These are phyloP conservation scores for Lipomyces starkeyi DNA, from an alignment of 805 yeast species.

Conservation along the genomic window DNA sequence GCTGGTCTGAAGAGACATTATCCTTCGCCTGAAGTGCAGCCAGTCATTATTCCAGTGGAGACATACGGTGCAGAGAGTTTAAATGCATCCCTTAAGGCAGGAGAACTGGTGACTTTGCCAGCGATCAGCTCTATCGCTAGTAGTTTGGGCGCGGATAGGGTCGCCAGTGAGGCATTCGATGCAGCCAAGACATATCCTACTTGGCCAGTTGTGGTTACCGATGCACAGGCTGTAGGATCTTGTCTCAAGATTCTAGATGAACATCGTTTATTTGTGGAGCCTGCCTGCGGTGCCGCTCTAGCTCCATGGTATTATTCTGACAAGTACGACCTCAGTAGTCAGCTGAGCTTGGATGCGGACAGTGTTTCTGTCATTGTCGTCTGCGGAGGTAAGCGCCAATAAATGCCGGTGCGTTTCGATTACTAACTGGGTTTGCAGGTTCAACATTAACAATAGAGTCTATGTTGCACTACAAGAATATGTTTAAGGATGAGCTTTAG, in stretches of 20 bases:
- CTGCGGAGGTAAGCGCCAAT: slow-evolving; percentile 26
- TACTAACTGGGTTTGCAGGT: not conserved
- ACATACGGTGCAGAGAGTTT: slow-evolving; percentile 69
- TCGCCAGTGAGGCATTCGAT: slow-evolving; percentile 57
- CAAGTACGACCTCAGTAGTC: not conserved
- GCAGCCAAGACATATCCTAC: slow-evolving; percentile 53
- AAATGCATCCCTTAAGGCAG: slow-evolving; percentile 55
- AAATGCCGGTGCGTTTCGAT: not conserved
- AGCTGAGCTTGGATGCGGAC: slow-evolving; percentile 3
- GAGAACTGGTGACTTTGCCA: slow-evolving; percentile 52
- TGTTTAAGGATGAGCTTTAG: not conserved
- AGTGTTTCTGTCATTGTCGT: slow-evolving; percentile 26
- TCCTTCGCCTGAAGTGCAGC: slow-evolving; percentile 35
- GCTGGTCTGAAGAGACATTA: slow-evolving; percentile 72
- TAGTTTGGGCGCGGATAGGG: slow-evolving; percentile 66
- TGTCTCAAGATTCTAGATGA: slow-evolving; percentile 58
- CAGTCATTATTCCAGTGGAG: slow-evolving; percentile 58
- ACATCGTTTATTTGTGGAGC: slow-evolving; percentile 62
- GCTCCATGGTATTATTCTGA: slow-evolving; percentile 48
- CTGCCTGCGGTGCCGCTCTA: slow-evolving; percentile 76
- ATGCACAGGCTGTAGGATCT: slow-evolving; percentile 61
- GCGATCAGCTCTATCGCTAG: slow-evolving; percentile 62
- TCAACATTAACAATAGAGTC: slow-evolving; percentile 17
- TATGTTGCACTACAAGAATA: slow-evolving; percentile 2
- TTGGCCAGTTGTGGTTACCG: slow-evolving; percentile 55